These are phyloP conservation scores for Chytriomyces sp. DNA, from an alignment of 192 early-diverging fungal genomes.

Conservation along the genomic window DNA sequence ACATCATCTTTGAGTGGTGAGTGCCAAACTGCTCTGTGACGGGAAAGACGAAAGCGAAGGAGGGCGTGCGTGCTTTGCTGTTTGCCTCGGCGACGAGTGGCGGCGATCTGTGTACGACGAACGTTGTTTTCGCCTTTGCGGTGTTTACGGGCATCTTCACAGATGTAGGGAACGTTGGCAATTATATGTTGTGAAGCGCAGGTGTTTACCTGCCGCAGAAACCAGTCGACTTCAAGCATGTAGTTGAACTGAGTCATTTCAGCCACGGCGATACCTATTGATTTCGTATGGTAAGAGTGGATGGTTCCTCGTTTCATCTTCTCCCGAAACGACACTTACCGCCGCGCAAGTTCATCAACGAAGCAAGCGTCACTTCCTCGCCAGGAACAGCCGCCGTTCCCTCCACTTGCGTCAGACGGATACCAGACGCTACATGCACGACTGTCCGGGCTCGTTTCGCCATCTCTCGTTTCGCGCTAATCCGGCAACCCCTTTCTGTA, in stretches of 20 bases:
- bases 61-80: background rate
- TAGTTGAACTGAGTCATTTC: constrained; percentile 30
- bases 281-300: too few species aligned
- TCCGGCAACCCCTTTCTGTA: too few species aligned
- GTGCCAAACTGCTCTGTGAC: constrained; percentile 45
- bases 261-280: constrained; percentile 1
- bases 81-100: background rate
- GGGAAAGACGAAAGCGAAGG: background rate
- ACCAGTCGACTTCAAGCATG: constrained; percentile 19
- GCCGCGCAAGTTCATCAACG: too few species aligned
- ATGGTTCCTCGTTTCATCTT: too few species aligned
- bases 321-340: too few species aligned
- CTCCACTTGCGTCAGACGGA: too few species aligned
- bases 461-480: too few species aligned
- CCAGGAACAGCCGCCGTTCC: too few species aligned
- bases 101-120: constrained; percentile 17
- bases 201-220: constrained; percentile 6
- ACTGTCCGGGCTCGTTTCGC: too few species aligned
- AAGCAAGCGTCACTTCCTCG: too few species aligned
- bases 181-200: background rate
- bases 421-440: too few species aligned
- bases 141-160: background rate
- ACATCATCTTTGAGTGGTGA: constrained; percentile 69
- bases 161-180: too few species aligned
- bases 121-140: background rate